Evolutionary conservation across 2,329 filamentous ascomycete genomes (phyloP).

Genomic region (Xylariaceae sp.): DNA sequence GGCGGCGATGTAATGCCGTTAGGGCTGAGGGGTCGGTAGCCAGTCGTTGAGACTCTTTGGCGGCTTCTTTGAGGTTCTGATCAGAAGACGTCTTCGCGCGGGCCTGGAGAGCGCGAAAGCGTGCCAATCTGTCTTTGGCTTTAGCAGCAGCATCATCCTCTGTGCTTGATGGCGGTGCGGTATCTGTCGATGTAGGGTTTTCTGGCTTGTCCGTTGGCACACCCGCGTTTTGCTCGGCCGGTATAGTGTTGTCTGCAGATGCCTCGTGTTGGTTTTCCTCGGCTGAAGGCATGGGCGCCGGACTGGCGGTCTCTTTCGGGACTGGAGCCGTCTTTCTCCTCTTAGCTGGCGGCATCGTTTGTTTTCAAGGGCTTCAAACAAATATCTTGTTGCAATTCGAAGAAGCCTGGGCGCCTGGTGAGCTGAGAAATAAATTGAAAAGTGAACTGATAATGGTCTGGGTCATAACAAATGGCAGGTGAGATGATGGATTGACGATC

Average conservation of each 20-base stretch:
- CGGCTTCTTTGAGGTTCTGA: slow-evolving; percentile 77
- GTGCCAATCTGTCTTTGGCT: slow-evolving; percentile 63
- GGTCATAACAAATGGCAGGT: neutral
- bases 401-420: neutral
- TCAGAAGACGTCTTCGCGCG: slow-evolving; percentile 67
- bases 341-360: slow-evolving; percentile 39
- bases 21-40: slow-evolving; percentile 73
- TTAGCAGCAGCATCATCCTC: slow-evolving; percentile 31
- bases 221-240: slow-evolving; percentile 8
- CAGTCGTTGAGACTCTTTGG: slow-evolving; percentile 73
- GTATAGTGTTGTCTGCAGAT: slow-evolving; percentile 14
- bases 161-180: slow-evolving; percentile 8
- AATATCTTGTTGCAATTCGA: neutral
- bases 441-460: neutral
- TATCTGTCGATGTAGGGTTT: neutral
- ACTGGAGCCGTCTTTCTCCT: slow-evolving; percentile 37
- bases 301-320: slow-evolving; percentile 21
- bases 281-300: slow-evolving; percentile 19
- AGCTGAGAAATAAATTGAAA: neutral
- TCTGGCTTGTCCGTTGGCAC: neutral
- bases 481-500: neutral
- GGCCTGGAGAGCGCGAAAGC: slow-evolving; percentile 82
- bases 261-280: slow-evolving; percentile 21
- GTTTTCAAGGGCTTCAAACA: neutral
- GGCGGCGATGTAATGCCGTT: slow-evolving; percentile 72